Evolutionary conservation across 176 grass and related monocot genomes (phyloP).

Genomic region (Melocanna baccifera): DNA sequence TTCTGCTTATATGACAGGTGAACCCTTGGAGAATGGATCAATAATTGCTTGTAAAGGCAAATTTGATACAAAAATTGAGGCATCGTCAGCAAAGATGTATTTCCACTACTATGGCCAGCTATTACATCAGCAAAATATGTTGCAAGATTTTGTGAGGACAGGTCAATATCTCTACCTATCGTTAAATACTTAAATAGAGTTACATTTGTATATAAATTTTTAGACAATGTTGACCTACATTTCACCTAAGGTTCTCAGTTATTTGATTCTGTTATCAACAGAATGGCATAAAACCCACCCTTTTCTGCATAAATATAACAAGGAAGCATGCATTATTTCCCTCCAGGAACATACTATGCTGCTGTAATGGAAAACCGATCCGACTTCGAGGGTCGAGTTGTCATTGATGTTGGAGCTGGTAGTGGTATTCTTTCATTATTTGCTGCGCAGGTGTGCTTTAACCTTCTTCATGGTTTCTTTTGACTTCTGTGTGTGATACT

Average conservation of each 20-base stretch:
- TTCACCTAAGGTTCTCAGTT: background rate
- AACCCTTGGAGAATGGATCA: constrained; percentile 73
- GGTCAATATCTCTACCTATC: constrained; percentile 45
- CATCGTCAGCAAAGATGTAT: constrained; percentile 97
- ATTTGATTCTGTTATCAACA: background rate
- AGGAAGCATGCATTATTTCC: background rate
- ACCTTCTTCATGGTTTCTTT: constrained; percentile 9
- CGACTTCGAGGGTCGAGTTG: constrained; percentile 83
- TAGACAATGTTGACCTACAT: background rate
- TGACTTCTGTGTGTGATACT: background rate
- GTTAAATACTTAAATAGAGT: background rate
- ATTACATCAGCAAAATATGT: constrained; percentile 99
- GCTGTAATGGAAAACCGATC: constrained; percentile 90
- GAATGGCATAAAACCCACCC: background rate
- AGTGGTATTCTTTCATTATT: constrained; percentile 99
- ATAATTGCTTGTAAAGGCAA: constrained; percentile 67
- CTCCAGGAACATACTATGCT: constrained; percentile 96
- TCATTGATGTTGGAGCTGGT: constrained; percentile 99
- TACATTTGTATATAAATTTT: background rate
- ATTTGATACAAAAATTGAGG: constrained; percentile 98
- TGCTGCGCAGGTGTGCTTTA: constrained; percentile 76
- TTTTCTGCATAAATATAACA: constrained; percentile 15
- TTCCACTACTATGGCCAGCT: constrained; percentile 98
- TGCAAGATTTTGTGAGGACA: constrained; percentile 99
- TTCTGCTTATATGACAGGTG: constrained; percentile 45